Percentiles rank a stretch among this genome's conserved stretches.
These are phyloP conservation scores for Aegilops bicornis DNA, from an alignment of 176 grass and related monocot genomes.

Conservation along the genomic window DNA sequence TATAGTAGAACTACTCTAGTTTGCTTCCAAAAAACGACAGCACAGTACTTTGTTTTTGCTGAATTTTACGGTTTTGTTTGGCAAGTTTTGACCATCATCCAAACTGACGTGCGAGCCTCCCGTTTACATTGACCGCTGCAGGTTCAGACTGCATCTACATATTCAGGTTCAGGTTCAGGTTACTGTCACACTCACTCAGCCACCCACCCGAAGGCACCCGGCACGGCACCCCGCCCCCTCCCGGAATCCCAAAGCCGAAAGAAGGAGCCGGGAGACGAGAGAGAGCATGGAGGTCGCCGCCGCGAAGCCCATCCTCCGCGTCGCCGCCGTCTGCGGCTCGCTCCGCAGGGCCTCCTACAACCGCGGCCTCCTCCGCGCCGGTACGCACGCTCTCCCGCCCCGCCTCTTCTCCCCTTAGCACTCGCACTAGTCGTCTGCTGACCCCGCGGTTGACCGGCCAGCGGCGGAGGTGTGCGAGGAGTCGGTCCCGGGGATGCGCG, in stretches of 20 bases:
- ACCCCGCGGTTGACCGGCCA: not conserved
- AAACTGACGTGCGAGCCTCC: too few relatives aligned
- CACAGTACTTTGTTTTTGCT: too few relatives aligned
- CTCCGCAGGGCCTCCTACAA: constrained; percentile 87
- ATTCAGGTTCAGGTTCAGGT: too few relatives aligned
- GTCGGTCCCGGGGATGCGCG: constrained; percentile 59
- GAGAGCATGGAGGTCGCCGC: constrained; percentile 29
- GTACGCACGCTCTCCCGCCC: constrained; percentile 2
- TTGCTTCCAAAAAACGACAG: too few relatives aligned
- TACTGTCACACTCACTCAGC: not conserved
- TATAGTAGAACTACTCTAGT: too few relatives aligned
- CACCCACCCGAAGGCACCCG: too few relatives aligned
- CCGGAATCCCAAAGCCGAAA: not conserved
- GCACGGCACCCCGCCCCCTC: too few relatives aligned
- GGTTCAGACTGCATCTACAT: too few relatives aligned
- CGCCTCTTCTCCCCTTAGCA: not conserved
- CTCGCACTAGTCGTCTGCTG: not conserved
- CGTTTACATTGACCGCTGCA: too few relatives aligned
- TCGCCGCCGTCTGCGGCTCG: constrained; percentile 79
- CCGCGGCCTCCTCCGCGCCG: constrained; percentile 81
- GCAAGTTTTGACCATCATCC: too few relatives aligned
- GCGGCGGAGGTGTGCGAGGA: constrained; percentile 69
- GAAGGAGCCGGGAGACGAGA: not conserved
- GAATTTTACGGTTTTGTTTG: too few relatives aligned
- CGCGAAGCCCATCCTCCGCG: constrained; percentile 42